These are phyloP conservation scores for Penicillium manginii DNA, from an alignment of 495 filamentous ascomycete genomes.

Conservation along the genomic window DNA sequence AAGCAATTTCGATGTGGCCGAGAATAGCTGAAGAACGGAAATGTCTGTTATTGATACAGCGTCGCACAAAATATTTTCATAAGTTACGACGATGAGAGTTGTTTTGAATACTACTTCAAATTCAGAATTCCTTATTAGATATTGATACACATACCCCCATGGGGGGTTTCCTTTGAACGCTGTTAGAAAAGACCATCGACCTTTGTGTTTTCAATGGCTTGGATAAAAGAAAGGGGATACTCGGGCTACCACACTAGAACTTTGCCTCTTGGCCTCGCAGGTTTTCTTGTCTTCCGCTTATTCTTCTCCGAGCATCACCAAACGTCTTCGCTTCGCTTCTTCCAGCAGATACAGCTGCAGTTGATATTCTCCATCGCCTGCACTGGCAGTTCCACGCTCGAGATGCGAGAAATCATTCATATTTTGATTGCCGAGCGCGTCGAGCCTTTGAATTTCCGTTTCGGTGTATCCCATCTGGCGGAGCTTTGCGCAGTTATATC, in stretches of 20 bases:
- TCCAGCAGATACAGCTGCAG: neutral
- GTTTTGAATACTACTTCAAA: neutral
- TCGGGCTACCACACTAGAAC: neutral
- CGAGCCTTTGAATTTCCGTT: neutral
- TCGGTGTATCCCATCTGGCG: neutral
- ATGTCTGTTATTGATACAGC: no score
- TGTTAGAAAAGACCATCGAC: neutral
- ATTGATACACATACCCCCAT: neutral
- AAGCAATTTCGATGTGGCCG: no score
- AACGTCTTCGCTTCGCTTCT: neutral
- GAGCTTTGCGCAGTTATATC: neutral
- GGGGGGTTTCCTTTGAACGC: neutral
- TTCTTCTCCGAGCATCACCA: conserved; percentile 1
- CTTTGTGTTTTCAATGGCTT: neutral
- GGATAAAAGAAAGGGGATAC: neutral
- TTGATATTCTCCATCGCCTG: neutral
- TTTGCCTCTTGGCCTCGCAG: neutral
- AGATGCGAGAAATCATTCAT: neutral
- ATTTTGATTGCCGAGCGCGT: neutral
- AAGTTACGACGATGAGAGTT: neutral
- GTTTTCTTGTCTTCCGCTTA: neutral
- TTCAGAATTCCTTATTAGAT: neutral
- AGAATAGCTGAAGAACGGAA: no score
- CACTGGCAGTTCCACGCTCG: neutral
- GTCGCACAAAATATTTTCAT: no score